These are phyloP conservation scores for Sporothrix pseudoabietina DNA, from an alignment of 2,329 filamentous ascomycete species.

Conservation along the genomic window DNA sequence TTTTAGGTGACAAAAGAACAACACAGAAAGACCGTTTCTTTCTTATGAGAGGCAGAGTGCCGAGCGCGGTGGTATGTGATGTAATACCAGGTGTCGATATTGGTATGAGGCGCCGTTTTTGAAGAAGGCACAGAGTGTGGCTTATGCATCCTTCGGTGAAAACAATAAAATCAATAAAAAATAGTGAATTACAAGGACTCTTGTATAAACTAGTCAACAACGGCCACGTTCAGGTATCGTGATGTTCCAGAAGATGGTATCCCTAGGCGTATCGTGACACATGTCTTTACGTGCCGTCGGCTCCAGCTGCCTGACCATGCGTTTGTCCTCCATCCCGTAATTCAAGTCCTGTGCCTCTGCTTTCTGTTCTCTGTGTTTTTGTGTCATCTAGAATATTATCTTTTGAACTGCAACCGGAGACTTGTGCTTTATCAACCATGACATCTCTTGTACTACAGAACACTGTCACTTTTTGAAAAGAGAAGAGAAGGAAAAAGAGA, in stretches of 20 bases:
- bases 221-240: neutral
- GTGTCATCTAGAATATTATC: neutral
- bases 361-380: neutral
- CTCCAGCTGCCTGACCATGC: constrained; percentile 19
- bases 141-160: neutral
- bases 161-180: neutral
- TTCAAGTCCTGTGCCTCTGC: neutral
- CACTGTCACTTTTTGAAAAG: neutral
- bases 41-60: neutral
- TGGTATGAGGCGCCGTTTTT: neutral
- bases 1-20: constrained; percentile 11
- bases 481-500: too few species aligned
- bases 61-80: neutral
- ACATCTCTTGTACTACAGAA: constrained; percentile 19
- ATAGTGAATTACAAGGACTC: too few species aligned
- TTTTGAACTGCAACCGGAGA: neutral
- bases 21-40: neutral
- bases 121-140: neutral
- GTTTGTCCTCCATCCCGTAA: neutral
- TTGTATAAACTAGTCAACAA: neutral
- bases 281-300: neutral
- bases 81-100: neutral
- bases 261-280: neutral
- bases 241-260: neutral
- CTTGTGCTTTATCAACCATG: constrained; percentile 22